A percentile compares a stretch with the other conserved stretches of the same genome.
Conservation (phyloP, 2,329 filamentous ascomycete species). For the Beauveria sp. region DNA sequence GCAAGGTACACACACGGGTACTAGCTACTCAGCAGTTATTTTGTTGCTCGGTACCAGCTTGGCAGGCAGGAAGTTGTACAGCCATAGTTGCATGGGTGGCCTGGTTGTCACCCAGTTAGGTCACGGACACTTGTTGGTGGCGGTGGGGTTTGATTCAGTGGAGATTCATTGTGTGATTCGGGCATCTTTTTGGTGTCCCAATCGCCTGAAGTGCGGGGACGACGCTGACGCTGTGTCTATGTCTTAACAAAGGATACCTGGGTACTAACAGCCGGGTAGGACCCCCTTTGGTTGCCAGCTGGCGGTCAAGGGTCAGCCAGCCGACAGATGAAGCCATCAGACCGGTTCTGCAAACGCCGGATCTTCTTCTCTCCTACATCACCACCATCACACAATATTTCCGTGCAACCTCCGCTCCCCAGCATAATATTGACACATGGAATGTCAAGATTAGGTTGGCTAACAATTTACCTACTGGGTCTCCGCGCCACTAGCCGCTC, state of each 20-base stretch:
- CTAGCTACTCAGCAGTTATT: neutral
- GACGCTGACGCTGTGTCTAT: neutral
- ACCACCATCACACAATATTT: neutral
- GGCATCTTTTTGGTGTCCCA: conserved; percentile 1
- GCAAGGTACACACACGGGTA: neutral
- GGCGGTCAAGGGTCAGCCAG: neutral
- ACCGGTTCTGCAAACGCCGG: neutral
- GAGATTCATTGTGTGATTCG: neutral
- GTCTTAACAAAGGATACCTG: neutral
- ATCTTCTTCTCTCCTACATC: neutral
- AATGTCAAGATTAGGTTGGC: conserved; percentile 24
- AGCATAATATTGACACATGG: conserved; percentile 3
- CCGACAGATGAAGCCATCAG: neutral
- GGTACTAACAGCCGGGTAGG: neutral
- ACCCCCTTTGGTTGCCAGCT: neutral
- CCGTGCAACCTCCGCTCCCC: neutral
- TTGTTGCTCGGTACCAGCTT: neutral
- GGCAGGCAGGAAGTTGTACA: neutral
- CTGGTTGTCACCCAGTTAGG: conserved; percentile 2
- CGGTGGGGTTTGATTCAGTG: neutral
- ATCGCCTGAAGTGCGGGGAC: neutral
- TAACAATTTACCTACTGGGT: neutral
- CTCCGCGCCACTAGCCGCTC: neutral
- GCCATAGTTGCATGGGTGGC: neutral
- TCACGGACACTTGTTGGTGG: neutral